phyloP scores from a whole-genome alignment of 768 basidiomycete genomes.

The Xanthoconium stramineum region DNA sequence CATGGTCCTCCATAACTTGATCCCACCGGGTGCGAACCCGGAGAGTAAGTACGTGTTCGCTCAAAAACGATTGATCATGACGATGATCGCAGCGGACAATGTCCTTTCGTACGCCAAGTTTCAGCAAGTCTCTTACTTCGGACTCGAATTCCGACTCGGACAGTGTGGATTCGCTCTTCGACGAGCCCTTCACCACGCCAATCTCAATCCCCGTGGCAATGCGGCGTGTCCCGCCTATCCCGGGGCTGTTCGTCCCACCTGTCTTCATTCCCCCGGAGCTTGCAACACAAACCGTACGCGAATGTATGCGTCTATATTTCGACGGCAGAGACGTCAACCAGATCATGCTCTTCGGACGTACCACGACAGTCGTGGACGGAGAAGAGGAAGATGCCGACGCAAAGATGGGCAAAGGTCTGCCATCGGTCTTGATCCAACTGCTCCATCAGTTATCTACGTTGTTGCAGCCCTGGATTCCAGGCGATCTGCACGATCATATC shows the following conservation, averaged over 20 bases:
- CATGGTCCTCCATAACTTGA: background rate
- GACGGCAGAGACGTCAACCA: slow-evolving; percentile 56
- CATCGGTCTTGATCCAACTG: slow-evolving; percentile 51
- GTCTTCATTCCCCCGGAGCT: slow-evolving; percentile 49
- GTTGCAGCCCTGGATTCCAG: slow-evolving; percentile 49
- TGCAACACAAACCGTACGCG: slow-evolving; percentile 44
- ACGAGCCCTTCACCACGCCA: slow-evolving; percentile 34
- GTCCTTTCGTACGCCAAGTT: slow-evolving; percentile 2
- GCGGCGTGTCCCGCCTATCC: slow-evolving; percentile 51
- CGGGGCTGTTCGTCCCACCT: slow-evolving; percentile 60
- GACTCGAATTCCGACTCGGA: slow-evolving; percentile 20
- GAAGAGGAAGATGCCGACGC: slow-evolving; percentile 13
- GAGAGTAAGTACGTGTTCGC: slow-evolving; percentile 7
- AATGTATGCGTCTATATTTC: slow-evolving; percentile 61
- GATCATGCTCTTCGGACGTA: slow-evolving; percentile 80
- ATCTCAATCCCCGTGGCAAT: slow-evolving; percentile 22
- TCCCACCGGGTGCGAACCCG: background rate
- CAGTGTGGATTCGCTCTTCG: slow-evolving; percentile 48
- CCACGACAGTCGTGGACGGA: slow-evolving; percentile 7
- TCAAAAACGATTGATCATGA: background rate
- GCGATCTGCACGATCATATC: slow-evolving; percentile 49
- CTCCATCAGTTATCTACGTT: slow-evolving; percentile 47
- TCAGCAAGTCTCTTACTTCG: background rate
- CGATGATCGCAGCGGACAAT: slow-evolving; percentile 3
- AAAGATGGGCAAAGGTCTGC: slow-evolving; percentile 44